phyloP scores from a whole-genome alignment of 345 rosid species.

The Reutealis trisperma region DNA sequence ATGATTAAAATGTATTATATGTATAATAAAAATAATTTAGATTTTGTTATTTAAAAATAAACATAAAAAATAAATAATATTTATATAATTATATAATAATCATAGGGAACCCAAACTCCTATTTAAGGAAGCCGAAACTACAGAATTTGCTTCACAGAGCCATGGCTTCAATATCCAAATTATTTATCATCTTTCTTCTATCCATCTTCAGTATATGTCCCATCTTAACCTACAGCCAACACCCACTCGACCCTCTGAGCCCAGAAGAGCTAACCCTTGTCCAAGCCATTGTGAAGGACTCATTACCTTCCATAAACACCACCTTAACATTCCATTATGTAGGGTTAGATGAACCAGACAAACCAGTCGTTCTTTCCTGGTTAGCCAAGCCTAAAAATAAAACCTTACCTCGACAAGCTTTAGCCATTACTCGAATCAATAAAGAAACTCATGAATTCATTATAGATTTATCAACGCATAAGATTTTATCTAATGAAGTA shows the following conservation, averaged over 20 bases:
- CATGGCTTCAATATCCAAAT: slow-evolving; percentile 5
- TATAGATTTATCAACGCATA: slow-evolving; percentile 21
- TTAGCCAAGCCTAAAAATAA: slow-evolving; percentile 11
- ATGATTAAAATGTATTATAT: too few species aligned
- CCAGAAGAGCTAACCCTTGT: slow-evolving; percentile 23
- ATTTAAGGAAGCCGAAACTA: too few species aligned
- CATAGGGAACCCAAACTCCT: too few species aligned
- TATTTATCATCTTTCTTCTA: slow-evolving; percentile 9
- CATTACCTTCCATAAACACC: slow-evolving; percentile 13
- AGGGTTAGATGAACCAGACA: slow-evolving; percentile 41
- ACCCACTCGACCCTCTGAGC: slow-evolving; percentile 37
- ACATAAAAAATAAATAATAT: too few species aligned
- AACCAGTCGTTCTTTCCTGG: slow-evolving; percentile 27
- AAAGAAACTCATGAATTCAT: slow-evolving; percentile 36
- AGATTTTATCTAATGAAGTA: slow-evolving; percentile 17
- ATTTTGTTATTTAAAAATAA: too few species aligned
- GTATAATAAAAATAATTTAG: too few species aligned
- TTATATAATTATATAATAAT: too few species aligned
- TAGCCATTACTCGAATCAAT: slow-evolving; percentile 22
- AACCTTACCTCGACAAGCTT: slow-evolving; percentile 38
- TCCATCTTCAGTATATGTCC: background rate
- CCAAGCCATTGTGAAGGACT: slow-evolving; percentile 21
- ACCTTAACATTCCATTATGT: slow-evolving; percentile 35
- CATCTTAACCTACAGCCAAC: background rate
- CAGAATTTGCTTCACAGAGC: too few species aligned